Evolutionary conservation across 202 grass and related monocot species (phyloP), one percentile per base, ranked within the genome.

Genomic region (Schoenoplectus tabernaemontani): DNA sequence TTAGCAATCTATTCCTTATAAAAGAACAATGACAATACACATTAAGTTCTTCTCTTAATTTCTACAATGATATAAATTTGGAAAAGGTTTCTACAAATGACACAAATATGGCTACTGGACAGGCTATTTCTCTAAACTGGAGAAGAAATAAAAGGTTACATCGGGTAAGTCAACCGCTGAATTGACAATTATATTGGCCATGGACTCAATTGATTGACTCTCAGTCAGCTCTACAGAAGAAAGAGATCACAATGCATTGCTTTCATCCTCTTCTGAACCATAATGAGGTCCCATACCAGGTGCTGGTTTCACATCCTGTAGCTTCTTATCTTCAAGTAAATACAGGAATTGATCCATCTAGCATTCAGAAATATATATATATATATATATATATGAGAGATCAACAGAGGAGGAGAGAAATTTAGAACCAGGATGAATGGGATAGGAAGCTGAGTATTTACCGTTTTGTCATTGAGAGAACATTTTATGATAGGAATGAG

Each of bases 311-410:
- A 99, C 85, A 24, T 90, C 92, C 63, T 83, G 84, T 85, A 99
- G 90, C 76, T 82, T 99, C 79, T 81, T 90, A 56, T 99, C 90
- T 69, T 96, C 85, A 76, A 91, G 78, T 83, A 99, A 85, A 84
- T 43, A 86, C 48, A 99, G 92, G 83, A 99, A 99, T 9, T 90
- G 96, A 93, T 99, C 96, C 57, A 80, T 79, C 96, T 99, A 84
- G 58, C 42, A 86, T 81, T 36, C 47, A 81, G 26, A 87, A 4
- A 28, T 28, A 28, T 28, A 28, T 28, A 28, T 28, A 28, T 28
- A 28, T 28, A 28, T 28, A 28, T 28, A 28, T 28, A 89, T 17
- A 53, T 53, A 56, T 74, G 57, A 68, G 59, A 54, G 83, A 57
- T 59, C 64, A 75, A 38, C 59, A 38, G 1, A 78, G 73, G n/a